These are phyloP conservation scores for Talaromyces albobiverticillius DNA, from an alignment of 2,329 filamentous ascomycete genomes.

Conservation along the genomic window DNA sequence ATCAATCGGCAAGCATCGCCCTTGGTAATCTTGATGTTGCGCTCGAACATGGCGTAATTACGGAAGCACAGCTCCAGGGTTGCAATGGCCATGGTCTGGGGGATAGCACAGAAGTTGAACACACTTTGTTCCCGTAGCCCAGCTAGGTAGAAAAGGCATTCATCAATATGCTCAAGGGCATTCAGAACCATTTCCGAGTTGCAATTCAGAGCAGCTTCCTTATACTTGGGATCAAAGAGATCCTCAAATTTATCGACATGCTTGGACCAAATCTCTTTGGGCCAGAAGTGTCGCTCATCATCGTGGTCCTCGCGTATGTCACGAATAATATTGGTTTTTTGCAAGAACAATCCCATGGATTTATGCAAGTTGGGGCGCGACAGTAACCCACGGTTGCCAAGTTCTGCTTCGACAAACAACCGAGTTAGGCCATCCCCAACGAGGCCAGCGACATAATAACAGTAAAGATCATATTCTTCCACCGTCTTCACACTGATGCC, in stretches of 20 bases:
- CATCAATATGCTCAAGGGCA: conserved; percentile 79
- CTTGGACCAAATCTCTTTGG: conserved; percentile 95
- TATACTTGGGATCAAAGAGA: conserved; percentile 77
- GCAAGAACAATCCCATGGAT: conserved; percentile 95
- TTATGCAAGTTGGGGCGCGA: conserved; percentile 78
- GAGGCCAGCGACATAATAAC: conserved; percentile 97
- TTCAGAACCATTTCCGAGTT: conserved; percentile 93
- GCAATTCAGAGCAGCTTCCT: conserved; percentile 75
- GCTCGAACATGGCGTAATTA: conserved; percentile 80
- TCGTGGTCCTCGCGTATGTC: conserved; percentile 87
- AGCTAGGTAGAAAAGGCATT: conserved; percentile 97
- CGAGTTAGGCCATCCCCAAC: conserved; percentile 91
- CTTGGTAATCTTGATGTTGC: conserved; percentile 94
- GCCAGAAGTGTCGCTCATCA: conserved; percentile 89
- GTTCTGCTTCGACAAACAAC: conserved; percentile 80
- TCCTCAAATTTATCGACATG: conserved; percentile 88
- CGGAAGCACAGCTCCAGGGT: conserved; percentile 89
- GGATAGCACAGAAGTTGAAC: conserved; percentile 98
- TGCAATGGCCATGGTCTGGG: conserved; percentile 95
- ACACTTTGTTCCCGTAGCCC: conserved; percentile 93
- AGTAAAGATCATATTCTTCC: conserved; percentile 92
- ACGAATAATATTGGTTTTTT: conserved; percentile 98
- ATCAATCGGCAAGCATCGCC: conserved; percentile 89
- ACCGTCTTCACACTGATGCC: conserved; percentile 76
- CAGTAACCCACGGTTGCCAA: conserved; percentile 81